phyloP scores from a whole-genome alignment of 768 basidiomycete genomes.

The Tricholoma bakamatsutake region DNA sequence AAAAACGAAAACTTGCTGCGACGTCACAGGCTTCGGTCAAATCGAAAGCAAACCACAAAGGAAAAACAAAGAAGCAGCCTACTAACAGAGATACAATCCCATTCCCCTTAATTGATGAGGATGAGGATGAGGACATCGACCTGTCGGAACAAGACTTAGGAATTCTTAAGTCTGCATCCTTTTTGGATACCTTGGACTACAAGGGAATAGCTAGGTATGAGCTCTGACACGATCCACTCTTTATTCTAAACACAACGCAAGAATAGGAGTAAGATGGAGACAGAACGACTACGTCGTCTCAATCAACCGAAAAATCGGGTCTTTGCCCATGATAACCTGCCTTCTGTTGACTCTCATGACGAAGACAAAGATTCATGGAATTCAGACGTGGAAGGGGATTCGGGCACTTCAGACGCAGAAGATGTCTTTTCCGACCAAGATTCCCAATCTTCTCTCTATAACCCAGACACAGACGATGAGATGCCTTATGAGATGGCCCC shows the following conservation, averaged over 20 bases:
- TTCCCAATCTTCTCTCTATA: conserved; percentile 18
- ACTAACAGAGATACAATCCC: conserved; percentile 55
- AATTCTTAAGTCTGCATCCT: conserved; percentile 54
- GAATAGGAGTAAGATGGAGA: conserved; percentile 80
- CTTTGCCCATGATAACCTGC: conserved; percentile 51
- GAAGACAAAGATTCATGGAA: conserved; percentile 52
- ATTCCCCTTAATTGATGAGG: conserved; percentile 41
- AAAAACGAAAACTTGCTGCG: conserved; percentile 55
- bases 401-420: conserved; percentile 26
- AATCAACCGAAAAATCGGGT: conserved; percentile 48
- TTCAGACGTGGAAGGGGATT: conserved; percentile 31
- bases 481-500: conserved; percentile 69
- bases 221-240: not conserved
- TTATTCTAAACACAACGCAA: conserved; percentile 3
- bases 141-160: conserved; percentile 68
- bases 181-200: conserved; percentile 67
- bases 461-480: conserved; percentile 65
- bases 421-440: conserved; percentile 25
- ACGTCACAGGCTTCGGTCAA: conserved; percentile 15
- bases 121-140: conserved; percentile 43
- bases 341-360: conserved; percentile 62
- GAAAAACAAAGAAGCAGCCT: conserved; percentile 53
- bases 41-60: conserved; percentile 26
- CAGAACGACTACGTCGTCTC: conserved; percentile 60
- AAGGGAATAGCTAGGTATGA: conserved; percentile 76